Conservation (phyloP, 192 early-diverging fungal species). For the Paraglomus occultum region DNA sequence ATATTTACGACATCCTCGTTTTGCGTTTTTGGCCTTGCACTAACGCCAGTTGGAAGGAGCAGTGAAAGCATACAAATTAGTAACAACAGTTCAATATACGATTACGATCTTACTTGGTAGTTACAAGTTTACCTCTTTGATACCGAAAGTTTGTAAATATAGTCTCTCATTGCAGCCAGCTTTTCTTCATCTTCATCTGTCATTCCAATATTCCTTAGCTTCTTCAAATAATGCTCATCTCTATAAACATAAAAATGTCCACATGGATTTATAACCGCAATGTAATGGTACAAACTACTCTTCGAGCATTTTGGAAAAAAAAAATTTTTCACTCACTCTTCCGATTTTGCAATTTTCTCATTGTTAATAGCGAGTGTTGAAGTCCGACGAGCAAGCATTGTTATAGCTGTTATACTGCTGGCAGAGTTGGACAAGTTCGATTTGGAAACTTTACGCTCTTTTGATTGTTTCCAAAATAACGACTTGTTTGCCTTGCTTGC, state of each 20-base stretch:
- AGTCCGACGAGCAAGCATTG: conserved; percentile 15
- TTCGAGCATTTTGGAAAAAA: not conserved
- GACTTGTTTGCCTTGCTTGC: conserved; percentile 47
- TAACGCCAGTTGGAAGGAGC: not conserved
- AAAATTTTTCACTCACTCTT: conserved; percentile 43
- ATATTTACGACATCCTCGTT: conserved; percentile 27
- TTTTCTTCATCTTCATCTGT: conserved; percentile 74
- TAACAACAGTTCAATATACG: not conserved
- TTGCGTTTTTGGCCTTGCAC: conserved; percentile 30
- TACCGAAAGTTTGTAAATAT: conserved; percentile 70
- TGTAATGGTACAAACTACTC: not conserved
- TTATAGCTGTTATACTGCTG: not conserved
- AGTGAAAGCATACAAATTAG: not conserved
- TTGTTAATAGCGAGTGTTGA: conserved; percentile 22
- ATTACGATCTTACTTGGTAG: conserved; percentile 32
- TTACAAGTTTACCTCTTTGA: conserved; percentile 40
- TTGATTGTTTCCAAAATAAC: conserved; percentile 52
- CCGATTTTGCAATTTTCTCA: conserved; percentile 39
- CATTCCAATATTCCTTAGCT: conserved; percentile 68
- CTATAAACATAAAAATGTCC: conserved; percentile 29
- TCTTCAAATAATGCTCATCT: conserved; percentile 50
- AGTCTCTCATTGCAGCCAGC: conserved; percentile 68
- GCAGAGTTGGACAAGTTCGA: conserved; percentile 26
- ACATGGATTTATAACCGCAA: not conserved
- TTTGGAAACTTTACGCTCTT: conserved; percentile 36